Evolutionary conservation across 2,329 filamentous ascomycete species (phyloP).

Genomic region (Sporothrix euskadiensis): DNA sequence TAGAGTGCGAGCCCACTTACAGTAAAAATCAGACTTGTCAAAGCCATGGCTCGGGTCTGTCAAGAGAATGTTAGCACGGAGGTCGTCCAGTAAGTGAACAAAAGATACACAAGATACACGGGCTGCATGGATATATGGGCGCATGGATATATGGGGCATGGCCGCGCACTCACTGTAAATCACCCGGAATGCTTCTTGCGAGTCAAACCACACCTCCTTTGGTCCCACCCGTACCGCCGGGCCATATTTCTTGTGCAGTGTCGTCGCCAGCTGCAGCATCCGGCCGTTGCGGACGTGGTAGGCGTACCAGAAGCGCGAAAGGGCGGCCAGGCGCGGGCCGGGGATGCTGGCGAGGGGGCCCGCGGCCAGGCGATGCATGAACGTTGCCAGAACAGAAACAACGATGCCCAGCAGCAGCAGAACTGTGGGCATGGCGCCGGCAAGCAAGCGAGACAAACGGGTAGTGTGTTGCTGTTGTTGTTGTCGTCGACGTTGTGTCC

Average conservation of each 20-base stretch:
- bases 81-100: too few species aligned
- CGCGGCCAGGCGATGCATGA: slow-evolving; percentile 44
- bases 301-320: slow-evolving; percentile 53
- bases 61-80: background rate
- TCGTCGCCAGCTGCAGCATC: slow-evolving; percentile 45
- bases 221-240: slow-evolving; percentile 55
- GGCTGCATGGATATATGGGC: background rate
- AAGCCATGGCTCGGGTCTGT: slow-evolving; percentile 50
- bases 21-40: slow-evolving; percentile 56
- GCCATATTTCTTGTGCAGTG: slow-evolving; percentile 51
- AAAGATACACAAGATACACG: background rate
- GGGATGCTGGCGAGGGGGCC: slow-evolving; percentile 50
- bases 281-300: slow-evolving; percentile 48
- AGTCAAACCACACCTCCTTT: slow-evolving; percentile 56
- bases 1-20: slow-evolving; percentile 41
- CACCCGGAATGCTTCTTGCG: slow-evolving; percentile 48
- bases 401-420: background rate
- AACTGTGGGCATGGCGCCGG: slow-evolving; percentile 19
- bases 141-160: background rate
- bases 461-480: background rate
- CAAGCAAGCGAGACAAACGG: background rate
- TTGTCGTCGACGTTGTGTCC: background rate
- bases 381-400: background rate
- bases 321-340: slow-evolving; percentile 49
- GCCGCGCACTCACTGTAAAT: slow-evolving; percentile 48